Conservation (phyloP, 129 eudicot species). For the Escallonia herrerae region DNA sequence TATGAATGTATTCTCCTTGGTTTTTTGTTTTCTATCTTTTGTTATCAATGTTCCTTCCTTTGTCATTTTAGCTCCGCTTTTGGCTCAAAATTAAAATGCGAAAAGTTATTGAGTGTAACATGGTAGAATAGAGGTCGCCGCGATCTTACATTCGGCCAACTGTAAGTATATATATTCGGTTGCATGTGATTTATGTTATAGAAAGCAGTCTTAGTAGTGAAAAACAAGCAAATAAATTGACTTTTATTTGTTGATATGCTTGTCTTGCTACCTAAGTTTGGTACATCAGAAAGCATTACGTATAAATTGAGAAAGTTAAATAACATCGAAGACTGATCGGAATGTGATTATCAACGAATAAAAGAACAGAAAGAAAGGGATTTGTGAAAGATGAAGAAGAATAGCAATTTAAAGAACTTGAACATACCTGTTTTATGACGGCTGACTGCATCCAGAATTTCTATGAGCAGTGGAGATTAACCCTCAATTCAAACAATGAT, state of each 20-base stretch:
- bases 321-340: too few relatives aligned
- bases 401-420: too few relatives aligned
- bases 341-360: too few relatives aligned
- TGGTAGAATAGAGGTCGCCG: not conserved
- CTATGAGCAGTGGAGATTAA: too few relatives aligned
- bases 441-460: too few relatives aligned
- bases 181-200: not conserved
- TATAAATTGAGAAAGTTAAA: too few relatives aligned
- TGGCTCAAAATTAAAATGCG: not conserved
- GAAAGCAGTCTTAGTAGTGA: not conserved
- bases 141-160: not conserved
- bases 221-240: slow-evolving; percentile 1
- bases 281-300: not conserved
- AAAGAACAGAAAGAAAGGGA: too few relatives aligned
- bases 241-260: not conserved
- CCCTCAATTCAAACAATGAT: too few relatives aligned
- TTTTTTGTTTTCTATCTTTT: not conserved
- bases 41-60: not conserved
- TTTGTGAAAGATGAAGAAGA: too few relatives aligned
- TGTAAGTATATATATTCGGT: not conserved
- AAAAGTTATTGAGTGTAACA: not conserved
- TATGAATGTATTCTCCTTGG: not conserved
- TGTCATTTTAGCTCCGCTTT: not conserved
- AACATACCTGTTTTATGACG: too few relatives aligned
- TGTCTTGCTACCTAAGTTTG: slow-evolving; percentile 3